Conservation (phyloP, 2,329 filamentous ascomycete species). For the Monosporascus sp. region DNA sequence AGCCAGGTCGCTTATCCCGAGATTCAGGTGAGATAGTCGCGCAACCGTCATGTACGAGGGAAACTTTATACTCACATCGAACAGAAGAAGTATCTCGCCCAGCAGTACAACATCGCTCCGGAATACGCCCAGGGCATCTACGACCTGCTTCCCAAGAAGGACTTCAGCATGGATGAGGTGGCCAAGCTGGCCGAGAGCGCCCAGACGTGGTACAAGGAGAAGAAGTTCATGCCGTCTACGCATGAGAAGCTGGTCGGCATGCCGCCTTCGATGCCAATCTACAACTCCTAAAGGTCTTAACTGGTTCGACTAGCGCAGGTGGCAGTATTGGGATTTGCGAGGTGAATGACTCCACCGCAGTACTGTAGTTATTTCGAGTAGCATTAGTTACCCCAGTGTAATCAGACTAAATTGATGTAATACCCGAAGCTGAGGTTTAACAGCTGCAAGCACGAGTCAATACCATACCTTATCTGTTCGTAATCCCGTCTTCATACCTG, state of each 20-base stretch:
- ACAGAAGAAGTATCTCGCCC: constrained; percentile 43
- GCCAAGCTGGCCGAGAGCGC: constrained; percentile 37
- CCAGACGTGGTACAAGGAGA: constrained; percentile 39
- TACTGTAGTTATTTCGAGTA: too few relatives aligned
- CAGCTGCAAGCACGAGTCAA: too few relatives aligned
- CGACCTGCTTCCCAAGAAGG: constrained; percentile 35
- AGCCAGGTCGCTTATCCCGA: constrained; percentile 35
- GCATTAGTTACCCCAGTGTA: too few relatives aligned
- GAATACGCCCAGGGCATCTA: constrained; percentile 43
- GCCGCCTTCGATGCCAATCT: constrained; percentile 26
- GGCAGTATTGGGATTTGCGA: too few relatives aligned
- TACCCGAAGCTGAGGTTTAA: too few relatives aligned
- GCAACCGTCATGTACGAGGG: not conserved
- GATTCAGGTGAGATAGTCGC: constrained; percentile 30
- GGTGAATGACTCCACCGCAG: too few relatives aligned
- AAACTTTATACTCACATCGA: not conserved
- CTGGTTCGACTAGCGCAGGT: too few relatives aligned
- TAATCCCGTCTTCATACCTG: too few relatives aligned
- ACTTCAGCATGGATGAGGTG: constrained; percentile 40
- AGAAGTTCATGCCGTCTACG: constrained; percentile 35
- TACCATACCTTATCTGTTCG: too few relatives aligned
- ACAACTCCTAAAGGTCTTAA: constrained; percentile 7
- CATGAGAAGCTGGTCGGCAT: constrained; percentile 34
- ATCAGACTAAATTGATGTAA: too few relatives aligned
- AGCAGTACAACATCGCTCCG: constrained; percentile 42